Evolutionary conservation across 2,329 filamentous ascomycete genomes (phyloP), one percentile per base, ranked within the genome.

Genomic region (Monosporascus sp.): DNA sequence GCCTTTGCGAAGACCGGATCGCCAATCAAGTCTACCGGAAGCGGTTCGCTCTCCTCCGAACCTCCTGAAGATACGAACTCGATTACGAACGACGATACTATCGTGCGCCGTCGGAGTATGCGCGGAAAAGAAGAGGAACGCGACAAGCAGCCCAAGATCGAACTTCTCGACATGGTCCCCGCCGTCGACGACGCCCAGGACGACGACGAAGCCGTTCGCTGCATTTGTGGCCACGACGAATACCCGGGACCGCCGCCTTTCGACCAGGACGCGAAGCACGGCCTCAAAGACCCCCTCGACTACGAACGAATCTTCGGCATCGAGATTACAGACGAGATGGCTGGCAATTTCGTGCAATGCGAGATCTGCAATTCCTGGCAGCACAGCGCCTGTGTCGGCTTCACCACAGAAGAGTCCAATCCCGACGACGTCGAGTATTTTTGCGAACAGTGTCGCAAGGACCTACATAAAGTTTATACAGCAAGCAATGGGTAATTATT

Each of bases 301-400:
- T 70, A 77, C 58, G 78, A 85, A 63, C 72, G 80, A 68, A 74
- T 84, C 74, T 72, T 79, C 70, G 71, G 78, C 70, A 74, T 85
- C 74, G 75, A 85, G 58, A 78, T 90, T 58, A 84, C 86, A 35
- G 91, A 96, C 65, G 93, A 97, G 60, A 81, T 93, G 60, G 94
- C 93, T 45, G 93, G 92, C 50, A 88, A 97, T 72, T 99, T 97
- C 73, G 92, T 99, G 61, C 93, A 97, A 76, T 99, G 94, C 80
- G 94, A 97, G 73, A 80, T 89, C 59, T 99, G 94, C 78, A 95
- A 96, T 70, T 94, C 97, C 58, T 99, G 93, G 94, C 94, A 99
- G 71, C 94, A 99, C 70, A 94, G 94, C 65, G 93, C 92, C 56
- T 99, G 94, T 68, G 93, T 99, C 55, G 93, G 94, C 56, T 96